Evolutionary conservation across 495 filamentous ascomycete species (phyloP).

Genomic region (Aspergillus sclerotioniger): DNA sequence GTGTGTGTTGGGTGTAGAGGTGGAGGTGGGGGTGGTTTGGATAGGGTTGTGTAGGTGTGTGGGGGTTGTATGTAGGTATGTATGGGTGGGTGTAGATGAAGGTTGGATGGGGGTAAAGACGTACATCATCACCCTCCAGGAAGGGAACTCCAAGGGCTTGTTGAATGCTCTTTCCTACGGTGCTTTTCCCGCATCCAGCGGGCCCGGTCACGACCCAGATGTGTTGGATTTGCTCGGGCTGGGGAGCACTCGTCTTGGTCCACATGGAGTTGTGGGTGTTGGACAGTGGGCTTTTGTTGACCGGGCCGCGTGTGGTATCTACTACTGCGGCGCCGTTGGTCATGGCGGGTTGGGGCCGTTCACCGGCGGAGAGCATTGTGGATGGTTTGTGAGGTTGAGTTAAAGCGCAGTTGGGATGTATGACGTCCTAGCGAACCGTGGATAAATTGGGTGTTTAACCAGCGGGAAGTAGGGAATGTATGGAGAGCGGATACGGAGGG

Average conservation of each 20-base stretch:
- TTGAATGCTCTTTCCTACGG: constrained; percentile 78
- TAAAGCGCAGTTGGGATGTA: not conserved
- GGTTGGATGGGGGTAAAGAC: constrained; percentile 28
- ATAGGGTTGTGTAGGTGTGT: not conserved
- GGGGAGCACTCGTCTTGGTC: constrained; percentile 3
- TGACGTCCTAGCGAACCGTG: not conserved
- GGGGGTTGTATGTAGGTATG: not conserved
- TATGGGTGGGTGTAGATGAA: not conserved
- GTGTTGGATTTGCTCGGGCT: constrained; percentile 56
- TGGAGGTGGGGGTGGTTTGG: not conserved
- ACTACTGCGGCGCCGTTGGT: constrained; percentile 22
- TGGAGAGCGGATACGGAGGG: not conserved
- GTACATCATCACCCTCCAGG: constrained; percentile 94
- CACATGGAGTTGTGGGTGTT: constrained; percentile 22
- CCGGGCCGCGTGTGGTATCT: constrained; percentile 23
- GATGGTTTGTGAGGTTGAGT: not conserved
- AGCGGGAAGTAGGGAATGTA: not conserved
- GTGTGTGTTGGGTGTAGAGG: not conserved
- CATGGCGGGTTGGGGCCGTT: constrained; percentile 33
- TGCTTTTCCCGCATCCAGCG: constrained; percentile 94
- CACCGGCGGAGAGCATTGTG: constrained; percentile 48
- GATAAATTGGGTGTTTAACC: not conserved
- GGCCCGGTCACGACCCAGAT: constrained; percentile 99
- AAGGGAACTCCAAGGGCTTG: constrained; percentile 71
- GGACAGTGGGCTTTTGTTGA: constrained; percentile 22